Conservation (phyloP, 177 flowering plant genomes). For the Vitis hybrid region DNA sequence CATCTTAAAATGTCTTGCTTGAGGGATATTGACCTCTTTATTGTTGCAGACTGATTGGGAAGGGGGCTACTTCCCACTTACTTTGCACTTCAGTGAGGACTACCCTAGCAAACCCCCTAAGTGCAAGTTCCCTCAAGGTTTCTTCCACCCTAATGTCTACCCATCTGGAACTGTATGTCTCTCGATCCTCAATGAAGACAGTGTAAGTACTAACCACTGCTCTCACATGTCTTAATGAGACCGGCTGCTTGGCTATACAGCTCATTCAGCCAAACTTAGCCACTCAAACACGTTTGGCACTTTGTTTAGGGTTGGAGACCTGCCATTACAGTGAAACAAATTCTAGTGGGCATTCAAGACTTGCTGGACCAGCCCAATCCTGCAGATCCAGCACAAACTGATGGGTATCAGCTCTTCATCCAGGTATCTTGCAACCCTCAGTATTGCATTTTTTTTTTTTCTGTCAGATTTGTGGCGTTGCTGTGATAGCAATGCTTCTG, state of each 20-base stretch:
- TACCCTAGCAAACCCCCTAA: conserved; percentile 82
- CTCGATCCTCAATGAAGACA: conserved; percentile 71
- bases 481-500: neutral
- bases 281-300: conserved; percentile 35
- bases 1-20: neutral
- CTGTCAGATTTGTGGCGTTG: too few species aligned
- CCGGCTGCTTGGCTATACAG: neutral
- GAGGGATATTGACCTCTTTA: neutral
- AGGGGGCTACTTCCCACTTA: conserved; percentile 58
- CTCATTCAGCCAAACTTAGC: neutral
- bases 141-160: conserved; percentile 81
- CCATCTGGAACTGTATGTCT: conserved; percentile 82
- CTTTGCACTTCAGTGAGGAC: conserved; percentile 64
- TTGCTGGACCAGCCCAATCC: conserved; percentile 70
- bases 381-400: conserved; percentile 87
- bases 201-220: conserved; percentile 38
- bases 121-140: conserved; percentile 71
- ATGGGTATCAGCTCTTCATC: conserved; percentile 74
- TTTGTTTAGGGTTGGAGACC: conserved; percentile 82
- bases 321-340: conserved; percentile 75
- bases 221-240: too few species aligned
- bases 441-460: too few species aligned
- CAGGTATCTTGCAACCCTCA: conserved; percentile 30
- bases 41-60: conserved; percentile 70
- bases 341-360: conserved; percentile 73